A percentile compares a stretch with the other conserved stretches of the same genome.
phyloP scores from a whole-genome alignment of 805 yeast species.

The Pichia phayaonensis region DNA sequence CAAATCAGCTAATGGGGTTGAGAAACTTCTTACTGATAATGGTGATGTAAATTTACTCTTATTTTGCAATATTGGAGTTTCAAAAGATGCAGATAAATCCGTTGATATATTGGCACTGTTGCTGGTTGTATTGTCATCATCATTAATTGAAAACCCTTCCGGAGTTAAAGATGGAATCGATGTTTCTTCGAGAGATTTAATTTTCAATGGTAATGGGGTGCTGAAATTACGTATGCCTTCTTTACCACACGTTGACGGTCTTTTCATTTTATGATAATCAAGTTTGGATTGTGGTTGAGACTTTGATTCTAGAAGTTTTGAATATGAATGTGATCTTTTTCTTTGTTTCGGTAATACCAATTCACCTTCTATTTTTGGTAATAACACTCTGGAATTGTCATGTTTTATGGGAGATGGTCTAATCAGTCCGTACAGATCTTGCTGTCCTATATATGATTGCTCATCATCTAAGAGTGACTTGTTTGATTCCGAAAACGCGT shows the following conservation, averaged over 20 bases:
- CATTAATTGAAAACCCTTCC: background rate
- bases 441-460: constrained; percentile 15
- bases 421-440: constrained; percentile 19
- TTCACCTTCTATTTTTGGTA: constrained; percentile 16
- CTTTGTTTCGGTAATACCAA: constrained; percentile 21
- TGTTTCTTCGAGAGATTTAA: constrained; percentile 16
- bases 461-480: background rate
- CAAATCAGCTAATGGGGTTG: constrained; percentile 18
- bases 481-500: background rate
- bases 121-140: background rate
- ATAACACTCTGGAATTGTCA: constrained; percentile 8
- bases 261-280: background rate
- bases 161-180: constrained; percentile 24
- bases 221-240: constrained; percentile 15
- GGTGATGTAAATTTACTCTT: constrained; percentile 16
- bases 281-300: background rate
- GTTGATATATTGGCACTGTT: background rate
- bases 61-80: constrained; percentile 1
- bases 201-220: constrained; percentile 16
- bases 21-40: constrained; percentile 17
- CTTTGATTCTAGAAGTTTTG: background rate
- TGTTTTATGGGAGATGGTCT: constrained; percentile 23
- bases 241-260: constrained; percentile 11
- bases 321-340: constrained; percentile 1
- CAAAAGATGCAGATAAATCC: background rate